Evolutionary conservation across 2,329 filamentous ascomycete species (phyloP).

Genomic region (Aspergillus novofumigatus): DNA sequence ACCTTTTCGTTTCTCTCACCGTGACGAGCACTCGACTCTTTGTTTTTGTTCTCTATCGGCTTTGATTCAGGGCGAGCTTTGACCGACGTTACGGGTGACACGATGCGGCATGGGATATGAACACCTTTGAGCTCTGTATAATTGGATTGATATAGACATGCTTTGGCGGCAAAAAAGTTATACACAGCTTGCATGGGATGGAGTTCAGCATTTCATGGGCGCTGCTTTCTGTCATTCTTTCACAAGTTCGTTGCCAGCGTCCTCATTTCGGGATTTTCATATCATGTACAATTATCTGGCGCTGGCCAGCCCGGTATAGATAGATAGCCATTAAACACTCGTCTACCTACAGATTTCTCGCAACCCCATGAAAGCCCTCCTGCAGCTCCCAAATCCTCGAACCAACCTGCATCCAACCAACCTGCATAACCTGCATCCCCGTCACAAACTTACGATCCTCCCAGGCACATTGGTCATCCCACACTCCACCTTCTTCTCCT

Average conservation of each 20-base stretch:
- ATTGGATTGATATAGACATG: neutral
- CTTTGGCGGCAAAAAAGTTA: neutral
- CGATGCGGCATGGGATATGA: neutral
- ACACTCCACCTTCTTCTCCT: conserved; percentile 28
- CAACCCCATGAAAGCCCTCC: conserved; percentile 13
- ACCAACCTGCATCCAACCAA: conserved; percentile 41
- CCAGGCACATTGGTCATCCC: conserved; percentile 37
- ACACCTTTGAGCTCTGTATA: neutral
- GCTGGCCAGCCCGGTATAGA: neutral
- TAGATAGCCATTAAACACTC: neutral
- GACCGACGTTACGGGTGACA: neutral
- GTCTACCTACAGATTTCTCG: neutral
- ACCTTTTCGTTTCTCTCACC: neutral
- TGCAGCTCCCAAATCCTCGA: conserved; percentile 33
- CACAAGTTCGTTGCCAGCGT: neutral
- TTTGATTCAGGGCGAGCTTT: neutral
- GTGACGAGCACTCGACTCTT: neutral
- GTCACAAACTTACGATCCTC: conserved; percentile 45
- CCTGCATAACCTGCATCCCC: conserved; percentile 40
- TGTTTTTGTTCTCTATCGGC: neutral
- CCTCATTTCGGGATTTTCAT: neutral
- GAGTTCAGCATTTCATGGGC: neutral
- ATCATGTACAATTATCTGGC: neutral
- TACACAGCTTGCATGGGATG: neutral
- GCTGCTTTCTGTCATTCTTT: neutral